Base-by-base conservation (phyloP, 2,329 filamentous ascomycete species). In the Hypoxylon sp. region DNA sequence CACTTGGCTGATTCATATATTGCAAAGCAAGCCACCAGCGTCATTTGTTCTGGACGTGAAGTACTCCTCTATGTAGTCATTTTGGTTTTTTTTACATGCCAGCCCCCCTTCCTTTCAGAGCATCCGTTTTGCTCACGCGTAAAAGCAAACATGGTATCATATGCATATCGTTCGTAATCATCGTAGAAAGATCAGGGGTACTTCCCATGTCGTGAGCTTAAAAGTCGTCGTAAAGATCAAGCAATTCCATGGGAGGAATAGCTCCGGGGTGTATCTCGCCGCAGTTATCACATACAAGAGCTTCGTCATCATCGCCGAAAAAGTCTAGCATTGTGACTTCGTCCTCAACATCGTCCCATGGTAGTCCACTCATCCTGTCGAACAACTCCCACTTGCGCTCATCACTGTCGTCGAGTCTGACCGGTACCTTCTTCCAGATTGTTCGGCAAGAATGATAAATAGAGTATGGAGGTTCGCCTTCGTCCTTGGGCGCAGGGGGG, bases 371-470 rank as follows among this genome's bases (percentile, higher is more conserved):
- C 29, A 79, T 63, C 44, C 77, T 73, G 50, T 82, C 81, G 58
- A 87, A 88, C 37, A 86, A 80, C 14, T 80, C 77, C 85, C 85
- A 88, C n/a, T 77, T 74, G 22, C 85, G 84, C 33, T 81, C 75
- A 13, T 78, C 72, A 0, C 68, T 71, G 61, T 83, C 82, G 17
- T 83, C 71, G 5, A 78, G 81, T 17, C 76, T 76, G 3, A 79
- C 51, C 0, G 85, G 86, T 0, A 87, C 81, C 11, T 78, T 81
- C 73, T 86, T 87, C 84, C 85, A 88, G 19, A 87, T 81, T 3
- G 85, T 82, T 26, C 78, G 77, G 11, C 83, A 81, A 17, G 82
- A 80, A n/a, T 80, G 75, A 65, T 77, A 82, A 2, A 50, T 26
- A 4, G 83, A 84, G 31, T 73, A 65, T 3, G 85, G 85, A 4